These are phyloP conservation scores for Fusarium praegraminearum DNA, from an alignment of 2,329 filamentous ascomycete species.

Conservation along the genomic window DNA sequence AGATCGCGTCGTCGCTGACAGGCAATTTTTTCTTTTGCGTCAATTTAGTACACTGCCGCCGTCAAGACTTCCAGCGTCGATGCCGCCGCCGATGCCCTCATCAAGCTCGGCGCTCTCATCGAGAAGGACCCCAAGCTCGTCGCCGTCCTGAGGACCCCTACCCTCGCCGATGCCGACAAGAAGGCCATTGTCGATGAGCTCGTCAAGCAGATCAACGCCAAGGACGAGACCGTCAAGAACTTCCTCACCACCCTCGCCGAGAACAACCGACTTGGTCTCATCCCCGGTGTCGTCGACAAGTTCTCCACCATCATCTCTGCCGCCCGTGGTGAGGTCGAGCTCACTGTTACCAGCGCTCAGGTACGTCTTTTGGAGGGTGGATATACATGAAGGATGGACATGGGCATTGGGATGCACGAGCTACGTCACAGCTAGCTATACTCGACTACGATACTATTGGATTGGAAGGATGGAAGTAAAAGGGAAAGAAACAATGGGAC, in stretches of 20 bases:
- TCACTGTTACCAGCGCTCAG: slow-evolving; percentile 89
- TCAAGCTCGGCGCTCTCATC: slow-evolving; percentile 76
- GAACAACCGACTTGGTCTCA: slow-evolving; percentile 92
- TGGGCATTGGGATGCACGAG: slow-evolving; percentile 8
- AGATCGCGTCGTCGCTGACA: slow-evolving; percentile 42
- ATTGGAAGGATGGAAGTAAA: slow-evolving; percentile 9
- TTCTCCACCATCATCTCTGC: slow-evolving; percentile 90
- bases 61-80: slow-evolving; percentile 90
- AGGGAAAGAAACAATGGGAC: slow-evolving; percentile 9
- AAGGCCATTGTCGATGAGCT: slow-evolving; percentile 86
- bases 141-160: slow-evolving; percentile 81
- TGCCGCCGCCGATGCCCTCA: slow-evolving; percentile 82
- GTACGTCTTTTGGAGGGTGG: slow-evolving; percentile 62
- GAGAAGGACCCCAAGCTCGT: slow-evolving; percentile 86
- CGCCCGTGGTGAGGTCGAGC: slow-evolving; percentile 90
- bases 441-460: slow-evolving; percentile 5
- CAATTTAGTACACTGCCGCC: slow-evolving; percentile 90
- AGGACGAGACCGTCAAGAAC: slow-evolving; percentile 91
- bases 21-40: slow-evolving; percentile 48
- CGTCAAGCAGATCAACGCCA: slow-evolving; percentile 80
- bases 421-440: slow-evolving; percentile 27
- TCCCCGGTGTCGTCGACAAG: slow-evolving; percentile 87
- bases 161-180: slow-evolving; percentile 84
- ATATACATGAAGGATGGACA: slow-evolving; percentile 2
- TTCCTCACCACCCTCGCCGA: slow-evolving; percentile 90